These are phyloP conservation scores for Tolypocladium guangdongense DNA, from an alignment of 2,329 filamentous ascomycete species.

Conservation along the genomic window DNA sequence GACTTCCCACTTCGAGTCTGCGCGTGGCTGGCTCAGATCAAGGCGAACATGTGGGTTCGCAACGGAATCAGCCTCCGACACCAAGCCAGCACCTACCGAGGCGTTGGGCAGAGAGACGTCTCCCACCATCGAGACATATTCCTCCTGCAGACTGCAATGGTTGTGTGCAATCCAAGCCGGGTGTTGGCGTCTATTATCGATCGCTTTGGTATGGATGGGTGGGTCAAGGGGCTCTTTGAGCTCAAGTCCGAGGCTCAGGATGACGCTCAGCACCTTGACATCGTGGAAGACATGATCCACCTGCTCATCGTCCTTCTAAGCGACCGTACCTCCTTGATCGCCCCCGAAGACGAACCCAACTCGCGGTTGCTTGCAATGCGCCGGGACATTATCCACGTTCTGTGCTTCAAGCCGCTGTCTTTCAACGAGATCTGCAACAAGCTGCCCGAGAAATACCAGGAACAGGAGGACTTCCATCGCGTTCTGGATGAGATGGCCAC, in stretches of 20 bases:
- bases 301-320: conserved; percentile 83
- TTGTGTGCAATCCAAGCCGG: conserved; percentile 70
- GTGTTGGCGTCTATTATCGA: conserved; percentile 86
- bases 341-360: conserved; percentile 52
- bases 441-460: conserved; percentile 79
- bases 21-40: conserved; percentile 96
- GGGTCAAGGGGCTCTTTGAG: conserved; percentile 76
- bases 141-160: conserved; percentile 80
- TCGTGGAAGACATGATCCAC: conserved; percentile 93
- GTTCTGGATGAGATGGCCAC: conserved; percentile 80
- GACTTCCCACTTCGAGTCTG: conserved; percentile 90
- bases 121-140: conserved; percentile 94
- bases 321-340: conserved; percentile 72
- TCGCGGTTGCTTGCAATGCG: conserved; percentile 63
- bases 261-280: conserved; percentile 77
- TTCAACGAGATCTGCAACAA: conserved; percentile 85
- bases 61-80: conserved; percentile 94
- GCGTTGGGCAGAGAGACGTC: conserved; percentile 79
- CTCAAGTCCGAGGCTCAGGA: conserved; percentile 66
- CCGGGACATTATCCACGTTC: conserved; percentile 81
- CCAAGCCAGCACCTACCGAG: conserved; percentile 87
- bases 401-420: conserved; percentile 92
- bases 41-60: conserved; percentile 95
- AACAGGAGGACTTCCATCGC: conserved; percentile 77
- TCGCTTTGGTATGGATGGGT: conserved; percentile 77